These are phyloP conservation scores for Blepharisma undulans DNA, from an alignment of 169 alveolate genomes.

Conservation along the genomic window DNA sequence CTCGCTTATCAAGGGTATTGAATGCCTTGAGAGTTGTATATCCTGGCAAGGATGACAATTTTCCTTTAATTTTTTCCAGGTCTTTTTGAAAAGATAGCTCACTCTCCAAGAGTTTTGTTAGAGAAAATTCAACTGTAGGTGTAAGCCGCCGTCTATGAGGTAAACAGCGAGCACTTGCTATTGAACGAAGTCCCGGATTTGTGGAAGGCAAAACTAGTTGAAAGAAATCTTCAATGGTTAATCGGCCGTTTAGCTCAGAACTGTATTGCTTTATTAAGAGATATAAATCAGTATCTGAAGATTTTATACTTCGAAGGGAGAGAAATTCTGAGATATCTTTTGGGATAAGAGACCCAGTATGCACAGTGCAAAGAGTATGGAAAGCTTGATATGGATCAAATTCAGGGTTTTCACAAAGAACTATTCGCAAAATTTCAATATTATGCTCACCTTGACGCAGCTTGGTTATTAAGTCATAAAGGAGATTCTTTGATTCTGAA, in stretches of 20 bases:
- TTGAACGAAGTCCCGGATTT: not conserved
- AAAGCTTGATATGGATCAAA: not conserved
- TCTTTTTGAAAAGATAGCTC: not conserved
- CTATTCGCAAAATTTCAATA: not conserved
- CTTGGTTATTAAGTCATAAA: not conserved
- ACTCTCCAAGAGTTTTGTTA: not conserved
- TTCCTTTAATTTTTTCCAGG: not conserved
- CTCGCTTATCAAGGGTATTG: not conserved
- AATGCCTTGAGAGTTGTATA: not conserved
- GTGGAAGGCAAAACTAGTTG: slow-evolving; percentile 13
- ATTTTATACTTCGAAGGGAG: not conserved
- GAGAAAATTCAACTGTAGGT: not conserved
- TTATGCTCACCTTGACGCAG: not conserved
- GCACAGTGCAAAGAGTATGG: not conserved
- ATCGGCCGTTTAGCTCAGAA: not conserved
- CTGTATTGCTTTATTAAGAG: not conserved
- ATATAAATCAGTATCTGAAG: not conserved
- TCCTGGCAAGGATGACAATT: not conserved
- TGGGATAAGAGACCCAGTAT: not conserved
- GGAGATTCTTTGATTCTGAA: not conserved
- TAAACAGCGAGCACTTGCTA: not conserved
- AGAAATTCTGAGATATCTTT: not conserved
- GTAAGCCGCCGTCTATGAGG: not conserved
- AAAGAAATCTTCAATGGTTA: slow-evolving; percentile 4
- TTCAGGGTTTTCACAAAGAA: slow-evolving; percentile 12